Evolutionary conservation across 2,329 filamentous ascomycete genomes (phyloP).

Genomic region (Aspergillus hortae): DNA sequence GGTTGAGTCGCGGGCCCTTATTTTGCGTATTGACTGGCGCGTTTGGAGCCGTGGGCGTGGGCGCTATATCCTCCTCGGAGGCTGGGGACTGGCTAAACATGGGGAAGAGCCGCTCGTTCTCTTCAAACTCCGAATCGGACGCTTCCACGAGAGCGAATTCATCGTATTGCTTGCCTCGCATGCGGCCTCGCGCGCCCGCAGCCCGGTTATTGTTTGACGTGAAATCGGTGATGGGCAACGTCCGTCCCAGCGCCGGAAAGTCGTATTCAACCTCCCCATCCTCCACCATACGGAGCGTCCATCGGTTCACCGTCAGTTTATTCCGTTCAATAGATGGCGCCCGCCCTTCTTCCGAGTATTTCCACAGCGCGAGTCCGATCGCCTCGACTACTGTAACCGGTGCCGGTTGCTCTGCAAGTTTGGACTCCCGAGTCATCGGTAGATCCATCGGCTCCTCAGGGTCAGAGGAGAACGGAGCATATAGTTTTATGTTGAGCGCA

Average conservation of each 20-base stretch:
- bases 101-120: constrained; percentile 57
- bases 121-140: constrained; percentile 51
- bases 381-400: constrained; percentile 59
- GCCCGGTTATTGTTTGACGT: constrained; percentile 65
- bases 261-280: constrained; percentile 66
- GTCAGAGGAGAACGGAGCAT: constrained; percentile 56
- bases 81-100: constrained; percentile 40
- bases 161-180: constrained; percentile 62
- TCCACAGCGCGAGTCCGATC: constrained; percentile 61
- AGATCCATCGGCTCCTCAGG: constrained; percentile 57
- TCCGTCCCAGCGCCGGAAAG: constrained; percentile 58
- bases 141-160: constrained; percentile 65
- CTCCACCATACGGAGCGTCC: constrained; percentile 65
- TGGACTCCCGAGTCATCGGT: constrained; percentile 53
- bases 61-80: constrained; percentile 27
- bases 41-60: constrained; percentile 15
- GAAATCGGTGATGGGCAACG: constrained; percentile 59
- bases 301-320: constrained; percentile 59
- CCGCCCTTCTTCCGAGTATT: constrained; percentile 56
- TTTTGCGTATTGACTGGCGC: constrained; percentile 18
- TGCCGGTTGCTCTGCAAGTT: constrained; percentile 46
- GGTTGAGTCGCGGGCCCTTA: constrained; percentile 33
- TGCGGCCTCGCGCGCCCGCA: constrained; percentile 50
- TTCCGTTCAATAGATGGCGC: constrained; percentile 51
- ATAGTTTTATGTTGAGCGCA: constrained; percentile 62